Evolutionary conservation across 75 land plant species (phyloP), one percentile per base, ranked within the genome.

Genomic region (Sequoia sempervirens): DNA sequence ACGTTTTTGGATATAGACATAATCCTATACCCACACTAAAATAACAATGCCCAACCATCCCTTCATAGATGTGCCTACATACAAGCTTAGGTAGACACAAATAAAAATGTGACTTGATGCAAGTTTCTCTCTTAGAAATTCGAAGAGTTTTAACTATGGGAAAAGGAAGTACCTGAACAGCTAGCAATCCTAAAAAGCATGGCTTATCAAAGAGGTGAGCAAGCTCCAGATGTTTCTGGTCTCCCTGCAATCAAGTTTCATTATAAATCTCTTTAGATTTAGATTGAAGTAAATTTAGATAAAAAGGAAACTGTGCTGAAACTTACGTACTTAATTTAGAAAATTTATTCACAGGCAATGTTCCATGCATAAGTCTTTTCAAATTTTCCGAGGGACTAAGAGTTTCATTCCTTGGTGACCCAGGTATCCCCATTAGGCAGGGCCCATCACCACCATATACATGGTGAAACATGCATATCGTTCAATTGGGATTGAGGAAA

Each of bases 201-300:
- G 99, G 96, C 74, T 97, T 97, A 86, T 97, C 99, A 84, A 97
- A 97, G 3, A 97, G 95, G 79, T 95, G 99, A 56, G 98, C 99
- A 86, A 97, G 83, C 68, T 89, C 75, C 79, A 97, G 86, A 88
- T 97, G 99, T 58, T 94, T 91, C 32, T 76, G 68, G 85, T 97
- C 84, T 32, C 87, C 90, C 99, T 97, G 93, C 86, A 87, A 38
- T 17, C 9, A 81, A n/a, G 26, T 50, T 52, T 23, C n/a, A 61
- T 61, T 23, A 7, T 61, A 26, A 61, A 61, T 61, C 5, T 58
- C 64, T 61, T 26, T 5, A 6, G n/a, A 61, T 38, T 61, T 61
- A 20, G n/a, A 61, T 5, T 75, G 43, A 74, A 36, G 17, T 15
- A 74, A 74, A 74, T 17, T 36, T 6, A 74, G 20, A 74, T 37